Conservation (phyloP, 169 alveolate species). For the Eimeria necatrix region DNA sequence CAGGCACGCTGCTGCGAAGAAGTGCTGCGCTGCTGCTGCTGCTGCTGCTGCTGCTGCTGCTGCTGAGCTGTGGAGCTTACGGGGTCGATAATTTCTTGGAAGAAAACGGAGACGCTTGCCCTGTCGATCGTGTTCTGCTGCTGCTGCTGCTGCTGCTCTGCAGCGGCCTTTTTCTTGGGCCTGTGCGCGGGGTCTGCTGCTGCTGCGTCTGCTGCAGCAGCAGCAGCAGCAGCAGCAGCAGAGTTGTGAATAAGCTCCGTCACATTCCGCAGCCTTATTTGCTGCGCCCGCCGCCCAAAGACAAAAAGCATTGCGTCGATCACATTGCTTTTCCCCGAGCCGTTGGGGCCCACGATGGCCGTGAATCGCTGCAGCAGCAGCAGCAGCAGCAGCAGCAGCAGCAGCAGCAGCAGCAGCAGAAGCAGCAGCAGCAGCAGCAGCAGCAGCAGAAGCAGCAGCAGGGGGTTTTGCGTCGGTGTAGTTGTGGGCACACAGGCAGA, state of each 20-base stretch:
- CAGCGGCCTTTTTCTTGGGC: not conserved
- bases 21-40: too few relatives aligned
- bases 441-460: too few relatives aligned
- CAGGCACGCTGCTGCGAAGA: not conserved
- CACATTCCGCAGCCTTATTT: slow-evolving; percentile 97
- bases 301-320: slow-evolving; percentile 99
- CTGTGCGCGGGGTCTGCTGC: not conserved
- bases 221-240: slow-evolving; percentile 77
- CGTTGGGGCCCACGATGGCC: slow-evolving; percentile 98
- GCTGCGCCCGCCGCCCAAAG: slow-evolving; percentile 98
- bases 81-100: slow-evolving; percentile 49
- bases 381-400: too few relatives aligned
- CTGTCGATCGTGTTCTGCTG: not conserved
- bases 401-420: too few relatives aligned
- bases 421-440: too few relatives aligned
- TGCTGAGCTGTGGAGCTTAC: slow-evolving; percentile 4
- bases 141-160: not conserved
- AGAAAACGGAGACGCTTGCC: slow-evolving; percentile 52
- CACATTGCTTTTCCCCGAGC: slow-evolving; percentile 99
- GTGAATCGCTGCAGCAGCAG: slow-evolving; percentile 89
- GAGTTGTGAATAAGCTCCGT: slow-evolving; percentile 97
- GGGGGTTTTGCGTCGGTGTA: too few relatives aligned
- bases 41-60: too few relatives aligned
- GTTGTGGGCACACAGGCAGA: too few relatives aligned
- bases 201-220: not conserved